Evolutionary conservation across 176 grass and related monocot genomes (phyloP).

Genomic region (Pontederia paniculata): DNA sequence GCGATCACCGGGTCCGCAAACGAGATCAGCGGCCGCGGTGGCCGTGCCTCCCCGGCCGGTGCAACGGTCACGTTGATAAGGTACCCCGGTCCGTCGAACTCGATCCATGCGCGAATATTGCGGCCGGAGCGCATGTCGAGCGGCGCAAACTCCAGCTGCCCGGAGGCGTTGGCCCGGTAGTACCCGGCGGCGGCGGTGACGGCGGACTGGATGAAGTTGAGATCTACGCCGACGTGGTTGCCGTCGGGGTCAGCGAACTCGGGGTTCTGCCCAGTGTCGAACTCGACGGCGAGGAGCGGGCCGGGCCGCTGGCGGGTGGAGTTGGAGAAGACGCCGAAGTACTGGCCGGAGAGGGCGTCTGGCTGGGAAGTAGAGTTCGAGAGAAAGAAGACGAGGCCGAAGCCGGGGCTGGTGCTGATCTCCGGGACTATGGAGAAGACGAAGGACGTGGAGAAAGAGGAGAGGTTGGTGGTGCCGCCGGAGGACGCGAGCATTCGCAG

Average conservation of each 20-base stretch:
- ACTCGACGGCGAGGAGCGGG: constrained; percentile 41
- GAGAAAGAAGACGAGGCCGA: constrained; percentile 35
- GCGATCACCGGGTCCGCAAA: constrained; percentile 2
- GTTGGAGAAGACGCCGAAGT: constrained; percentile 34
- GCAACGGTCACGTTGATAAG: constrained; percentile 8
- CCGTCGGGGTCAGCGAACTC: constrained; percentile 30
- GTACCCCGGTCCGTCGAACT: no score
- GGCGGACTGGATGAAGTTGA: constrained; percentile 15
- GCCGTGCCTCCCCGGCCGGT: constrained; percentile 12
- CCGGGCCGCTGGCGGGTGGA: constrained; percentile 13
- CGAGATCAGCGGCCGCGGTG: constrained; percentile 27
- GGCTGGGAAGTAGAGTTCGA: constrained; percentile 5
- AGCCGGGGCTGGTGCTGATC: constrained; percentile 28
- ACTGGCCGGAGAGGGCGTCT: constrained; percentile 25
- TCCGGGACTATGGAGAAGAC: constrained; percentile 33
- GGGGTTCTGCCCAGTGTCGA: constrained; percentile 38
- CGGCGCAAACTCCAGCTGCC: constrained; percentile 20
- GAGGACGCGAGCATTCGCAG: not conserved
- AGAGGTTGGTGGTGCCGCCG: not conserved
- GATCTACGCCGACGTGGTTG: constrained; percentile 53
- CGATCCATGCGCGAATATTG: no score
- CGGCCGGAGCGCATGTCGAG: constrained; percentile 20
- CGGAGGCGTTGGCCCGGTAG: constrained; percentile 24
- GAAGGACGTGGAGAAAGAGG: constrained; percentile 51
- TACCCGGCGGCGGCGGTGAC: constrained; percentile 16